These are phyloP conservation scores for Scytalidium sp. DNA, from an alignment of 2,329 filamentous ascomycete species.

Conservation along the genomic window DNA sequence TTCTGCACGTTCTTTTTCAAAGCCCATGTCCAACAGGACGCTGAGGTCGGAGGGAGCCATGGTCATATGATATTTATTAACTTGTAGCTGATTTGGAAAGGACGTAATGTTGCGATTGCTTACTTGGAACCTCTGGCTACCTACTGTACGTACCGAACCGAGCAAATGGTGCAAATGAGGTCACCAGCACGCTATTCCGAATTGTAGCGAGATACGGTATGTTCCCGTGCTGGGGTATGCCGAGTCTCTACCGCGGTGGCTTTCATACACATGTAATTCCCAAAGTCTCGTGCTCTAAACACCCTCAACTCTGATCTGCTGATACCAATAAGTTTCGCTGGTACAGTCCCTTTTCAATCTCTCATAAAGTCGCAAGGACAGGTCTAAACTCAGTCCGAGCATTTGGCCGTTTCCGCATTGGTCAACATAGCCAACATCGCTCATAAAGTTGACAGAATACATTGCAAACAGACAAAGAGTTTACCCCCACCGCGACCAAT, in stretches of 20 bases:
- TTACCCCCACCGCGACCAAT: constrained; percentile 30
- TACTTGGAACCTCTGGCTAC: too few relatives aligned
- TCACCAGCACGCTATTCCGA: background rate
- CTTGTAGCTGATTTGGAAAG: background rate
- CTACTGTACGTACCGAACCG: background rate
- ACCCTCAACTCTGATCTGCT: background rate
- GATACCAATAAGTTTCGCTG: background rate
- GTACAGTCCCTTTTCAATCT: background rate
- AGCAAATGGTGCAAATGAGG: background rate
- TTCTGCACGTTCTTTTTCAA: constrained; percentile 77
- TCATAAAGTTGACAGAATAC: constrained; percentile 9
- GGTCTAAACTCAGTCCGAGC: background rate
- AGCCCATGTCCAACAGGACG: constrained; percentile 68
- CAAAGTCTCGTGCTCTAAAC: background rate
- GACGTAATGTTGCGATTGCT: background rate
- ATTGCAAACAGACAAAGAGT: background rate
- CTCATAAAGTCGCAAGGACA: background rate
- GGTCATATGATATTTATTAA: constrained; percentile 22
- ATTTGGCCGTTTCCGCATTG: background rate
- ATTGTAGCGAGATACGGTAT: background rate
- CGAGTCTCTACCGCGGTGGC: background rate
- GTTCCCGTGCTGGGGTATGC: background rate
- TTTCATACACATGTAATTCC: background rate
- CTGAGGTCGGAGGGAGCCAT: constrained; percentile 61
- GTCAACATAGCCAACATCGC: constrained; percentile 3